Evolutionary conservation across 805 yeast species (phyloP), one percentile per base, ranked within the genome.

Genomic region (Kockiozyma suomiensis): DNA sequence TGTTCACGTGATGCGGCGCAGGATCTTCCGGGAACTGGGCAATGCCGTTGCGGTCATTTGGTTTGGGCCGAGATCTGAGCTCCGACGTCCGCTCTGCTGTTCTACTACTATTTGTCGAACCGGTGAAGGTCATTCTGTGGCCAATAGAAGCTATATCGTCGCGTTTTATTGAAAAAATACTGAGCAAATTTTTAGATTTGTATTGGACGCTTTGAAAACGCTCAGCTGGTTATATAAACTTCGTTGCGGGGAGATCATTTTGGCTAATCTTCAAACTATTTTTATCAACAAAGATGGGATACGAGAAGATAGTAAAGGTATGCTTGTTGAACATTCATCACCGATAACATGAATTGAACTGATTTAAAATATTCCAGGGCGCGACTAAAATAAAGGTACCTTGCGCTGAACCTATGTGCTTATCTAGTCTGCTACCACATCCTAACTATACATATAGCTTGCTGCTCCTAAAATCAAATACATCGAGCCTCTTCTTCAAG

Each of bases 391-490:
- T 85, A 35, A 85, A 85, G 68, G 75, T 72, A 66, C 25, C 75
- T 52, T 4, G 6, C 28, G 5, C 46, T 19, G 8, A 10, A 17
- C 12, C 19, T 17, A n/a, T 23, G 17, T 15, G 33, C 17, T 43
- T 17, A 10, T 19, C 40, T 19, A 10, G n/a, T 17, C 50, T 13
- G 6, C 7, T 5, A 30, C 19, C 7, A 32, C 7, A 13, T 17
- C 8, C 3, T 32, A n/a, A 4, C n/a, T 19, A 10, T 41, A 64
- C 75, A 13, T 33, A 12, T 68, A 77, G 84, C 82, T 90, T 76
- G 98, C 98, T 10, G 97, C 98, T n/a, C 99, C 99, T 5, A 94
- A 94, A 75, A 87, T 96, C 40, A 94, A 94, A 73, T 94, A 94
- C 72, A 85, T 94, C 54, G 98, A 93, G 76, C 98, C 98, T 1